These are phyloP conservation scores for Clarireedia hainanense DNA, from an alignment of 2,329 filamentous ascomycete species.

Conservation along the genomic window DNA sequence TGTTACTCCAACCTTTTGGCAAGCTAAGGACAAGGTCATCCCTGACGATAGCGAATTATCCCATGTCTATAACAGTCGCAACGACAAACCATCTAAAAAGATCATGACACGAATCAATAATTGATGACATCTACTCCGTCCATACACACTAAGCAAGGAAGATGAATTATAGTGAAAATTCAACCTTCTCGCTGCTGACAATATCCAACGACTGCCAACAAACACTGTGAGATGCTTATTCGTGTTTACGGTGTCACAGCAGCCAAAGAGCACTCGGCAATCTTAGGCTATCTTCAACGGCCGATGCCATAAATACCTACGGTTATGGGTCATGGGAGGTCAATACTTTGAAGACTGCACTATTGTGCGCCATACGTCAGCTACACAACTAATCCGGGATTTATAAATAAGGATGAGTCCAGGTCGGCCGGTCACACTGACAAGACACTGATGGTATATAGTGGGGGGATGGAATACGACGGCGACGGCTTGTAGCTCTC, in stretches of 20 bases:
- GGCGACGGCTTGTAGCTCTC: background rate
- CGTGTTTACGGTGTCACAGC: background rate
- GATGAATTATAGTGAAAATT: background rate
- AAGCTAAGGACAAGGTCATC: background rate
- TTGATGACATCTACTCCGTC: background rate
- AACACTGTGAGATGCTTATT: too few relatives aligned
- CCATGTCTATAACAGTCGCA: background rate
- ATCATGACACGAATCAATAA: background rate
- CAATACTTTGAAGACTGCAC: conserved; percentile 11
- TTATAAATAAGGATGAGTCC: background rate
- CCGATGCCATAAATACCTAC: background rate
- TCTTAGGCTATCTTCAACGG: background rate
- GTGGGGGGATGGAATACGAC: background rate
- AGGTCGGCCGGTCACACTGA: background rate
- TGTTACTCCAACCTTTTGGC: conserved; percentile 5
- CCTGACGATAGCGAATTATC: conserved; percentile 13
- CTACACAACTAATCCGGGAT: background rate
- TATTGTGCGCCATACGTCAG: conserved; percentile 10
- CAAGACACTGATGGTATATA: background rate
- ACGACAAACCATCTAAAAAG: background rate
- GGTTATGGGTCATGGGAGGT: conserved; percentile 3
- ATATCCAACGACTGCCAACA: too few relatives aligned
- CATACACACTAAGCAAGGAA: background rate
- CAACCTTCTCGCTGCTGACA: too few relatives aligned
- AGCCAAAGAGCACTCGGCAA: background rate